A percentile compares a stretch with the other conserved stretches of the same genome.
These are phyloP conservation scores for Colletotrichum lini DNA, from an alignment of 2,329 filamentous ascomycete genomes.

Conservation along the genomic window DNA sequence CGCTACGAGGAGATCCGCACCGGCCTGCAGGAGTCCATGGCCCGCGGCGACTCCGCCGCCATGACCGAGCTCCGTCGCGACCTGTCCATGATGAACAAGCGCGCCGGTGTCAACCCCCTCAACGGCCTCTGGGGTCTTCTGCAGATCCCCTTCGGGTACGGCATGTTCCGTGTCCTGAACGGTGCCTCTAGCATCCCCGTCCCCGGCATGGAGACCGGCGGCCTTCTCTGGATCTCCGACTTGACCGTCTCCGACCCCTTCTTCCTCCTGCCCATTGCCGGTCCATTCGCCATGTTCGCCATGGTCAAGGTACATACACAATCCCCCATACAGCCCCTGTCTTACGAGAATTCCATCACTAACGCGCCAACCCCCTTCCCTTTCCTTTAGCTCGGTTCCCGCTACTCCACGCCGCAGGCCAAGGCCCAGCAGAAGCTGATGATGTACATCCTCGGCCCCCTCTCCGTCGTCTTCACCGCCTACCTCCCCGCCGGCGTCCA, in stretches of 20 bases:
- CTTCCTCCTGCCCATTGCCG: slow-evolving; percentile 78
- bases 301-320: slow-evolving; percentile 65
- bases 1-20: slow-evolving; percentile 60
- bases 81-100: slow-evolving; percentile 54
- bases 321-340: neutral
- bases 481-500: slow-evolving; percentile 65
- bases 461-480: slow-evolving; percentile 61
- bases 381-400: slow-evolving; percentile 53
- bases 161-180: slow-evolving; percentile 83
- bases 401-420: slow-evolving; percentile 48
- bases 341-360: neutral
- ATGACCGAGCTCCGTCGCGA: slow-evolving; percentile 59
- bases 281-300: slow-evolving; percentile 69
- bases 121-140: slow-evolving; percentile 57
- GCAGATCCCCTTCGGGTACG: slow-evolving; percentile 79
- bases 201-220: slow-evolving; percentile 80
- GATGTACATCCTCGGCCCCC: slow-evolving; percentile 58
- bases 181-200: slow-evolving; percentile 85
- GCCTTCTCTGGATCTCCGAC: slow-evolving; percentile 84
- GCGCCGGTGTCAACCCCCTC: slow-evolving; percentile 53
- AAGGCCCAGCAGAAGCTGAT: slow-evolving; percentile 57
- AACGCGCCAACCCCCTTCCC: slow-evolving; percentile 37
- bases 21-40: slow-evolving; percentile 65
- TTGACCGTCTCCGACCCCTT: slow-evolving; percentile 83
- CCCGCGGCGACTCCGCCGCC: slow-evolving; percentile 66